These are phyloP conservation scores for Pseudoscleropodium purum DNA, from an alignment of 225 moss, liverwort and hornwort genomes.

Conservation along the genomic window DNA sequence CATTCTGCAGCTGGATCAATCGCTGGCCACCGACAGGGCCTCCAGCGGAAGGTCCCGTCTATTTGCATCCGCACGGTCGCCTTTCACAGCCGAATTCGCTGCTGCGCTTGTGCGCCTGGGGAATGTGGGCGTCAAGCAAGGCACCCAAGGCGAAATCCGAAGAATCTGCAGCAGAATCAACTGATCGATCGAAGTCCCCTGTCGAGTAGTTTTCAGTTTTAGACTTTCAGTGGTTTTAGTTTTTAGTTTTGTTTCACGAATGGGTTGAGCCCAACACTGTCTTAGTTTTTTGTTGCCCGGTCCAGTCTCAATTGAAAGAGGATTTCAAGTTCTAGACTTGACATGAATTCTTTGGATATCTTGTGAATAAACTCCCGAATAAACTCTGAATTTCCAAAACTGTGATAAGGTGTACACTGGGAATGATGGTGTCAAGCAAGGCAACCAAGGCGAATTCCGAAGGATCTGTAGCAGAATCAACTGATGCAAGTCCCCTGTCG, in stretches of 20 bases:
- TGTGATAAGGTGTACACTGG: neutral
- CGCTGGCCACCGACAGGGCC: neutral
- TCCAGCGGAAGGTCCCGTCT: neutral
- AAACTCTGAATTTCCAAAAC: neutral
- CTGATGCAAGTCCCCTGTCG: neutral
- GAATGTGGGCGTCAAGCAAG: slow-evolving; percentile 16
- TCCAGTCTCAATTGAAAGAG: neutral
- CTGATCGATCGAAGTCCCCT: neutral
- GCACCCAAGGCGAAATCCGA: slow-evolving; percentile 14
- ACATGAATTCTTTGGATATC: neutral
- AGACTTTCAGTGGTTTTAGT: neutral
- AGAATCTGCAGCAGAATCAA: slow-evolving; percentile 14
- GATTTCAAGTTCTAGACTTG: neutral
- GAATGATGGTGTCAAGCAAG: neutral
- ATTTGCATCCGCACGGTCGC: neutral
- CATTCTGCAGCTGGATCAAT: slow-evolving; percentile 24
- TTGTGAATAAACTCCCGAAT: neutral
- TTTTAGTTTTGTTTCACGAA: no score
- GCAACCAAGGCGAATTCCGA: neutral
- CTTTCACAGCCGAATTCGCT: slow-evolving; percentile 1
- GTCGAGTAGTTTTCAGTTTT: neutral
- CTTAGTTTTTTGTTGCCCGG: neutral
- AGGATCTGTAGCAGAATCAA: neutral
- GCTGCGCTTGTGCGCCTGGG: slow-evolving; percentile 16
- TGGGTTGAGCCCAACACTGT: neutral